Evolutionary conservation across 73 alveolate genomes (phyloP), one percentile per base, ranked within the genome.

Genomic region (Paramecium caudatum): DNA sequence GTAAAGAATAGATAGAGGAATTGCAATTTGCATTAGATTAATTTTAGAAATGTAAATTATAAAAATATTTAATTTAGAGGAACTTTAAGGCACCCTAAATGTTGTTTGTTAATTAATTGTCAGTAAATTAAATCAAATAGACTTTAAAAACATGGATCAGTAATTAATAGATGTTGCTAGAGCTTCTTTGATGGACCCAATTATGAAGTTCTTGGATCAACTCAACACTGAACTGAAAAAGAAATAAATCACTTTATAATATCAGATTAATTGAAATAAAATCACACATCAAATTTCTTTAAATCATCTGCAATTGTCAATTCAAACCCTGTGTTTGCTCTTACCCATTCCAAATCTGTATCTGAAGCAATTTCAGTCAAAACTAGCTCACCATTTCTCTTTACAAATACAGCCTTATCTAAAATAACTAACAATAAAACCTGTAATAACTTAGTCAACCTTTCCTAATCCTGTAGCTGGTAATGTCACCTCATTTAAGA

Each of bases 391-490:
- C 94, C 96, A 47, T 81, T 65, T 43, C 91, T 69, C 63, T 80
- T 84, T 34, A 88, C 83, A 90, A 95, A 95, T 0, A 95, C 98
- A 34, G 95, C 97, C 61, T 70, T 74, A 8, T 95, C 84, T 68
- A 68, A 34, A 68, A 37, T 2, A n/a, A 68, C 34, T 0, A 21
- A n/a, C 2, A n/a, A 25, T 0, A 34, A 55, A 15, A 68, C 84
- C 99, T 21, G 99, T 96, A 15, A 95, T 94, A 7, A 96, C 90
- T 36, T 91, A 61, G 34, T 86, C 92, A 19, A 96, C 97, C 17
- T 82, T 94, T 33, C 91, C 63, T 17, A 50, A 49, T 30, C 98
- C 99, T 16, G 99, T 96, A 6, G 92, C 30, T 10, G 98, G 99
- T 0, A 95, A 82, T n/a, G 95, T 37, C 45, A 97, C 91, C 23